Evolutionary conservation across 768 basidiomycete species (phyloP).

Genomic region (Russula abietina): DNA sequence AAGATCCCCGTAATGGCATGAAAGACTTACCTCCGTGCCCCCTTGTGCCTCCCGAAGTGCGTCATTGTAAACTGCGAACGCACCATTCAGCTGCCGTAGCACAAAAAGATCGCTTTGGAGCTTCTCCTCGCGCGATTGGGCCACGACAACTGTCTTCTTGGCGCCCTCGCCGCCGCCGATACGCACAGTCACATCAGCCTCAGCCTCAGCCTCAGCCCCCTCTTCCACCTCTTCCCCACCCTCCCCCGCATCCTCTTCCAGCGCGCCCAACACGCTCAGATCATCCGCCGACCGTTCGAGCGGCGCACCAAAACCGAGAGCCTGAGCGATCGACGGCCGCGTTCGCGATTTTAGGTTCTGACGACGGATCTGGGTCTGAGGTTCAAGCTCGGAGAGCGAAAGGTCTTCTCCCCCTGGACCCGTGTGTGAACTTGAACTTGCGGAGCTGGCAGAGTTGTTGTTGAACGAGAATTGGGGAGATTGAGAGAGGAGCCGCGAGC

Average conservation of each 20-base stretch:
- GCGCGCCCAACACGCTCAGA: neutral
- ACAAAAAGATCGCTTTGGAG: slow-evolving; percentile 68
- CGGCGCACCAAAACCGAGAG: slow-evolving; percentile 15
- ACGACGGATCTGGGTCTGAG: neutral
- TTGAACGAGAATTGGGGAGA: slow-evolving; percentile 34
- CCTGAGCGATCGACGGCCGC: slow-evolving; percentile 13
- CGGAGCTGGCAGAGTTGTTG: slow-evolving; percentile 23
- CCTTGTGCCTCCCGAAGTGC: slow-evolving; percentile 57
- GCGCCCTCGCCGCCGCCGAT: slow-evolving; percentile 25
- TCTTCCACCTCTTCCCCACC: slow-evolving; percentile 19
- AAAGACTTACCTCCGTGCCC: slow-evolving; percentile 54
- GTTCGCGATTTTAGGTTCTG: slow-evolving; percentile 13
- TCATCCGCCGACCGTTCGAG: neutral
- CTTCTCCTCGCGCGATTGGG: slow-evolving; percentile 58
- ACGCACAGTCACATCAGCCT: slow-evolving; percentile 28
- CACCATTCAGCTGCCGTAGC: slow-evolving; percentile 63
- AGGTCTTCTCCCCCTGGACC: slow-evolving; percentile 46
- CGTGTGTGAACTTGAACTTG: slow-evolving; percentile 30
- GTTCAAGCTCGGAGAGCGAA: slow-evolving; percentile 48
- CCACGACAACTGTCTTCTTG: slow-evolving; percentile 25
- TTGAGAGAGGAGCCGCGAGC: slow-evolving; percentile 44
- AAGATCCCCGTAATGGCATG: neutral
- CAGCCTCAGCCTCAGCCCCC: slow-evolving; percentile 23
- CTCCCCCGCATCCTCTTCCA: slow-evolving; percentile 21
- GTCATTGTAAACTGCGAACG: slow-evolving; percentile 63